Evolutionary conservation across 148 eudicot species (phyloP).

Genomic region (Vaccinium macrocarpon): DNA sequence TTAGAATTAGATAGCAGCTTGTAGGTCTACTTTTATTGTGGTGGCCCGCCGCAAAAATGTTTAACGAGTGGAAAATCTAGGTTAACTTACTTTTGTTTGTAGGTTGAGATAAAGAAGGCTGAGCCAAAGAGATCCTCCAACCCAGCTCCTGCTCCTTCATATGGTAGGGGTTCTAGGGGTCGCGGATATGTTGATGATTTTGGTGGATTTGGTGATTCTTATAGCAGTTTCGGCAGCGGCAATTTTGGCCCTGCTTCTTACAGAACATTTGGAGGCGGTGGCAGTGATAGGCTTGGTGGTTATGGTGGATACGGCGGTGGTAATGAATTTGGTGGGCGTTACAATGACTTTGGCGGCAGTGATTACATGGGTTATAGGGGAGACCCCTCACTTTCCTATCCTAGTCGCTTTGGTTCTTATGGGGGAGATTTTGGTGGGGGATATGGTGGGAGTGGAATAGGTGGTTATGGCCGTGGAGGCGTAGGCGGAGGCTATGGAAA

Average conservation of each 20-base stretch:
- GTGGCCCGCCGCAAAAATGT: neutral
- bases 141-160: slow-evolving; percentile 51
- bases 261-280: slow-evolving; percentile 29
- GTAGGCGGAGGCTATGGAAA: slow-evolving; percentile 28
- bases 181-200: slow-evolving; percentile 26
- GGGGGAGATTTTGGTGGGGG: slow-evolving; percentile 30
- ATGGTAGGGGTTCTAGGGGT: slow-evolving; percentile 31
- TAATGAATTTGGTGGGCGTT: slow-evolving; percentile 26
- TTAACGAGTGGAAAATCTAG: slow-evolving; percentile 10
- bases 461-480: slow-evolving; percentile 28
- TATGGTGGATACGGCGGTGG: slow-evolving; percentile 29
- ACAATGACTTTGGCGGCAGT: slow-evolving; percentile 25
- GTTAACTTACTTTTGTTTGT: slow-evolving; percentile 23
- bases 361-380: slow-evolving; percentile 33
- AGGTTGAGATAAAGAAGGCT: slow-evolving; percentile 83
- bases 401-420: slow-evolving; percentile 38
- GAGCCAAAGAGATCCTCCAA: slow-evolving; percentile 79
- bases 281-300: slow-evolving; percentile 28
- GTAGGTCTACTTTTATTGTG: slow-evolving; percentile 9
- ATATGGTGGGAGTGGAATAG: slow-evolving; percentile 30
- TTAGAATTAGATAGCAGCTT: neutral
- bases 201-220: slow-evolving; percentile 31
- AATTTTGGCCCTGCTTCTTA: slow-evolving; percentile 33
- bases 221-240: slow-evolving; percentile 24
- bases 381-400: slow-evolving; percentile 31